phyloP scores from a whole-genome alignment of 2,329 filamentous ascomycete genomes.

The Davidsoniella australis region DNA sequence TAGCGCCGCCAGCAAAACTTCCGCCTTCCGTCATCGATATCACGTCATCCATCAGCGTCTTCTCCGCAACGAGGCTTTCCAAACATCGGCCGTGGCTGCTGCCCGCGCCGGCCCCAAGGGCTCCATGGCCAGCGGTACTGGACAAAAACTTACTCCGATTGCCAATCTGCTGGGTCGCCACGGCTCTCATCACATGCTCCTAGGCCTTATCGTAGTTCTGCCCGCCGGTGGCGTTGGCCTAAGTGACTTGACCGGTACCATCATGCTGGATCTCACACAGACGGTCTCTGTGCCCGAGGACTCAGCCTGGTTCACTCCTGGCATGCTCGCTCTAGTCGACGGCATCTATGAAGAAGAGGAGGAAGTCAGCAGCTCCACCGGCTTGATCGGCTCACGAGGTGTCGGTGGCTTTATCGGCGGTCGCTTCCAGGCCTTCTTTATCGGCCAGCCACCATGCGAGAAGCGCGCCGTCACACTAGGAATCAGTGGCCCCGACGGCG shows the following conservation, averaged over 20 bases:
- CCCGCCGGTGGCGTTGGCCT: slow-evolving; percentile 71
- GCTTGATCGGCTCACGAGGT: slow-evolving; percentile 59
- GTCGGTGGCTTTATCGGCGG: slow-evolving; percentile 87
- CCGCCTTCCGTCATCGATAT: slow-evolving; percentile 76
- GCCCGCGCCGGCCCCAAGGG: slow-evolving; percentile 34
- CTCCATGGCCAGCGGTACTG: slow-evolving; percentile 46
- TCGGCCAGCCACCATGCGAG: slow-evolving; percentile 84
- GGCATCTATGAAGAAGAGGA: slow-evolving; percentile 96
- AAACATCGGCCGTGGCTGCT: slow-evolving; percentile 57
- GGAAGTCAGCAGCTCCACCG: slow-evolving; percentile 50
- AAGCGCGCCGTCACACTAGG: slow-evolving; percentile 65
- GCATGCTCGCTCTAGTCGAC: slow-evolving; percentile 90
- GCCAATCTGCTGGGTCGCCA: slow-evolving; percentile 59
- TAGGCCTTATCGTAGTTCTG: slow-evolving; percentile 66
- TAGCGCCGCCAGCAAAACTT: slow-evolving; percentile 61
- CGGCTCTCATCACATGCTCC: slow-evolving; percentile 67
- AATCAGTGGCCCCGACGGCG: slow-evolving; percentile 41
- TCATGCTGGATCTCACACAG: slow-evolving; percentile 65
- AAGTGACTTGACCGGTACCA: slow-evolving; percentile 75
- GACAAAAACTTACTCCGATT: slow-evolving; percentile 80
- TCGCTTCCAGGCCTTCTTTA: slow-evolving; percentile 74
- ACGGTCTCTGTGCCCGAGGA: slow-evolving; percentile 69
- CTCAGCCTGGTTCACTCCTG: slow-evolving; percentile 81
- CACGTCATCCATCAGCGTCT: slow-evolving; percentile 84
- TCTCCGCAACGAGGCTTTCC: slow-evolving; percentile 83